Conservation (phyloP, 2,329 filamentous ascomycete species). For the Aspergillus pseudoviridinutans region DNA sequence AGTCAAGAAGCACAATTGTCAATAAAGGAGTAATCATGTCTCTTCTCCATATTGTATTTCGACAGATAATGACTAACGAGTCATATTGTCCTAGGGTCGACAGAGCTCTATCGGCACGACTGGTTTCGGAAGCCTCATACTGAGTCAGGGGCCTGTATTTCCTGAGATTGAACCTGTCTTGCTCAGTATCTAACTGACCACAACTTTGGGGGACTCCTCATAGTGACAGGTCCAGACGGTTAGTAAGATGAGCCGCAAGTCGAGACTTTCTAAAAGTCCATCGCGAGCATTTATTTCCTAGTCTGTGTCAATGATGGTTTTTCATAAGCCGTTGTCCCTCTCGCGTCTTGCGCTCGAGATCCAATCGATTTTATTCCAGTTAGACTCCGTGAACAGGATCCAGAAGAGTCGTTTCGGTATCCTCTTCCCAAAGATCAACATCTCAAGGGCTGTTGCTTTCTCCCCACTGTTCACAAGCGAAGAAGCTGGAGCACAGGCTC, state of each 20-base stretch:
- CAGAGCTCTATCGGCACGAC: neutral
- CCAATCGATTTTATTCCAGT: neutral
- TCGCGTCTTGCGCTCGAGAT: neutral
- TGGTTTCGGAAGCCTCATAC: neutral
- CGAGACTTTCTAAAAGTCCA: neutral
- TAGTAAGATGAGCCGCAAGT: neutral
- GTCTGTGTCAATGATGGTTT: neutral
- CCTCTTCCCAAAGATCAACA: neutral
- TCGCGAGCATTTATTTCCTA: neutral
- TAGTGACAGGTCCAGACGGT: too few species aligned
- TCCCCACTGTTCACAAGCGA: neutral
- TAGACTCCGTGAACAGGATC: neutral
- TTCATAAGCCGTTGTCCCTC: neutral
- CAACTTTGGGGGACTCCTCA: too few species aligned
- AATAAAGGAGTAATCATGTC: neutral
- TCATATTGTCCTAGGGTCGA: neutral
- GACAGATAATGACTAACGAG: neutral
- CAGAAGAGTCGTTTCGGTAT: neutral
- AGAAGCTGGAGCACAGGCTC: neutral
- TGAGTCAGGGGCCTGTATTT: neutral
- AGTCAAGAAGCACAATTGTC: neutral
- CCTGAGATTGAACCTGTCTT: too few species aligned
- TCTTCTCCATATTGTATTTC: neutral
- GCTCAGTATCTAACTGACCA: neutral
- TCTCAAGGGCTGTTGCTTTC: neutral